phyloP scores from a whole-genome alignment of 345 rosid genomes.

The Rhodamnia rubescens region DNA sequence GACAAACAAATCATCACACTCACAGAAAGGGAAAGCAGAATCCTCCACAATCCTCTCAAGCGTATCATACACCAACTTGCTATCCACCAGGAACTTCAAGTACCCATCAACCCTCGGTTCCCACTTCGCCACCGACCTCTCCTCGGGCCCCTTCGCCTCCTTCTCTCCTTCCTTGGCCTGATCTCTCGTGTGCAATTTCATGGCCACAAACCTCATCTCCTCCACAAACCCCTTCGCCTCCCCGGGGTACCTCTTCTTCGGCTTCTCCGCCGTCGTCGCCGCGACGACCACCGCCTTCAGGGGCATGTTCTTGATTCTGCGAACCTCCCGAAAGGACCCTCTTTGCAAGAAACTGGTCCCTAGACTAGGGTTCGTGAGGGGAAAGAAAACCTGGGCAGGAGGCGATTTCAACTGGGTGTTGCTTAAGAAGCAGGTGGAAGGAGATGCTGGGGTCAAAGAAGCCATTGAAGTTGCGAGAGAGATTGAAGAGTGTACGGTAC shows the following conservation, averaged over 20 bases:
- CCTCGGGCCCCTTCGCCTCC: constrained; percentile 62
- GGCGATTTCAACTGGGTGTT: constrained; percentile 19
- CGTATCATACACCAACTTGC: constrained; percentile 83
- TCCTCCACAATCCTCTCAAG: constrained; percentile 63
- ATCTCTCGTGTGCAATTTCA: constrained; percentile 78
- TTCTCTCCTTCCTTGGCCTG: constrained; percentile 91
- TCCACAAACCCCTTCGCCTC: constrained; percentile 95
- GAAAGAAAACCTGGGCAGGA: not conserved
- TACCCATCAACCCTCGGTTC: constrained; percentile 77
- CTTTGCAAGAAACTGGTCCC: constrained; percentile 21
- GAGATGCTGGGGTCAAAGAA: constrained; percentile 41
- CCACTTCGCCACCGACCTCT: constrained; percentile 54
- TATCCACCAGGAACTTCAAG: constrained; percentile 80
- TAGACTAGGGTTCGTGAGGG: constrained; percentile 2
- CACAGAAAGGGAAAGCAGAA: constrained; percentile 63
- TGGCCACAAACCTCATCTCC: constrained; percentile 99
- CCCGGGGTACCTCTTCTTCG: constrained; percentile 60
- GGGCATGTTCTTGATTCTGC: constrained; percentile 20
- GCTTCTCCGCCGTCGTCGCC: constrained; percentile 67
- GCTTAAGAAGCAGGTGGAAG: constrained; percentile 27
- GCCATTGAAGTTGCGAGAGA: constrained; percentile 27
- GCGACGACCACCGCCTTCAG: constrained; percentile 24
- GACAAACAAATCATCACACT: constrained; percentile 12
- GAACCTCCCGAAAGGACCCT: not conserved
- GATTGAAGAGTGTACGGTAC: not conserved